Conservation (phyloP, 176 grass and related monocot species). For the Oryza brachyantha region DNA sequence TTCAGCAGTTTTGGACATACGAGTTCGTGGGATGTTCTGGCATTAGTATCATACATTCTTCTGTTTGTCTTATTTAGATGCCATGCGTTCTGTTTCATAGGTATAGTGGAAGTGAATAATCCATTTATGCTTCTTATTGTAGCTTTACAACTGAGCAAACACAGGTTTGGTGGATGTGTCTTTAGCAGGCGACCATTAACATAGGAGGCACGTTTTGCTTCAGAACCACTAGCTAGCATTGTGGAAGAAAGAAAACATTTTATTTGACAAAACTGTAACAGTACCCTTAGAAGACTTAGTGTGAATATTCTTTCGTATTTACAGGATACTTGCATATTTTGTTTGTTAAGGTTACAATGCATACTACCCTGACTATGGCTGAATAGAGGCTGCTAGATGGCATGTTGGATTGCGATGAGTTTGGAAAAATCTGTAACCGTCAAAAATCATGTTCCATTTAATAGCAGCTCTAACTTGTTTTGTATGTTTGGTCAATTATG, state of each 20-base stretch:
- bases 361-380: not conserved
- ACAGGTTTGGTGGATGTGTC: not conserved
- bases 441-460: not conserved
- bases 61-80: not conserved
- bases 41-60: not conserved
- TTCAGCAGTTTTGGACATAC: not conserved
- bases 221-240: not conserved
- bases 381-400: not conserved
- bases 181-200: not conserved
- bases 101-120: conserved; percentile 9
- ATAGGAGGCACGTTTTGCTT: not conserved
- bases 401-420: not conserved
- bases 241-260: not conserved
- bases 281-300: not conserved
- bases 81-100: not conserved
- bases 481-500: not conserved
- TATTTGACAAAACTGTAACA: not conserved
- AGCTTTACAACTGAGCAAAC: not conserved
- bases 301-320: not conserved
- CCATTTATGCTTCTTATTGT: not conserved
- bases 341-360: not conserved
- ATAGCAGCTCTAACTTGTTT: not conserved
- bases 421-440: not conserved
- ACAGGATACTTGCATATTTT: not conserved
- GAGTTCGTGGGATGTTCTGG: not conserved